phyloP scores from a whole-genome alignment of 2,329 filamentous ascomycete species.

The Penicillium janthinellum region DNA sequence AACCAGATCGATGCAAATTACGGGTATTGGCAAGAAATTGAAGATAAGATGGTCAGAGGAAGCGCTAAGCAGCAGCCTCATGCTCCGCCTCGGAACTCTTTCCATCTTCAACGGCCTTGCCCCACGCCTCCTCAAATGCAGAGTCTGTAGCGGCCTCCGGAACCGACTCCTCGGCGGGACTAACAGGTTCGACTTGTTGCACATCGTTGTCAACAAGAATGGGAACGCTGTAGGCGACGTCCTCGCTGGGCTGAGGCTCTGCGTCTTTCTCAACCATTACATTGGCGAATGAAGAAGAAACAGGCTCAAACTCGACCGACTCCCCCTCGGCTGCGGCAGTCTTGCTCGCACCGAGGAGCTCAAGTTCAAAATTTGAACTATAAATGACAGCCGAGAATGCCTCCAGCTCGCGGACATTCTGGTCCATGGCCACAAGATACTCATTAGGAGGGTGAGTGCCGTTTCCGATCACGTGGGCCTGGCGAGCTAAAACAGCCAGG shows the following conservation, averaged over 20 bases:
- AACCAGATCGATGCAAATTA: slow-evolving; percentile 13
- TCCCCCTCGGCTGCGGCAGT: slow-evolving; percentile 12
- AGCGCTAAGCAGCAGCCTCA: not conserved
- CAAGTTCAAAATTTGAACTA: slow-evolving; percentile 49
- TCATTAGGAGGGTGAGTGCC: slow-evolving; percentile 55
- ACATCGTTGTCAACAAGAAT: slow-evolving; percentile 16
- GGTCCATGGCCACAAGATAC: slow-evolving; percentile 48
- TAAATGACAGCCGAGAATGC: slow-evolving; percentile 54
- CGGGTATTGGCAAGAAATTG: slow-evolving; percentile 19
- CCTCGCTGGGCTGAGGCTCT: slow-evolving; percentile 2
- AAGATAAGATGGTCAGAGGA: not conserved
- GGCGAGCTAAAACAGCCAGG: slow-evolving; percentile 83
- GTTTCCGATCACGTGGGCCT: slow-evolving; percentile 86
- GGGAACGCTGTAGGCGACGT: slow-evolving; percentile 9
- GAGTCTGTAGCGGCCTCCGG: slow-evolving; percentile 24
- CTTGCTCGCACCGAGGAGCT: slow-evolving; percentile 30
- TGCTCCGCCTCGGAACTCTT: slow-evolving; percentile 11
- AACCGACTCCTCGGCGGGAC: not conserved
- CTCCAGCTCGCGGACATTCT: slow-evolving; percentile 50
- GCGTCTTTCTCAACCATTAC: slow-evolving; percentile 26
- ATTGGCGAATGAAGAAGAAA: slow-evolving; percentile 22
- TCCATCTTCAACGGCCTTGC: slow-evolving; percentile 38
- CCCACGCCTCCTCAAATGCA: slow-evolving; percentile 41
- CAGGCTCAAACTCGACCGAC: slow-evolving; percentile 4
- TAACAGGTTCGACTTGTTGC: not conserved